Base-by-base conservation (phyloP, 192 early-diverging fungal species). In the Coemansia sp. region DNA sequence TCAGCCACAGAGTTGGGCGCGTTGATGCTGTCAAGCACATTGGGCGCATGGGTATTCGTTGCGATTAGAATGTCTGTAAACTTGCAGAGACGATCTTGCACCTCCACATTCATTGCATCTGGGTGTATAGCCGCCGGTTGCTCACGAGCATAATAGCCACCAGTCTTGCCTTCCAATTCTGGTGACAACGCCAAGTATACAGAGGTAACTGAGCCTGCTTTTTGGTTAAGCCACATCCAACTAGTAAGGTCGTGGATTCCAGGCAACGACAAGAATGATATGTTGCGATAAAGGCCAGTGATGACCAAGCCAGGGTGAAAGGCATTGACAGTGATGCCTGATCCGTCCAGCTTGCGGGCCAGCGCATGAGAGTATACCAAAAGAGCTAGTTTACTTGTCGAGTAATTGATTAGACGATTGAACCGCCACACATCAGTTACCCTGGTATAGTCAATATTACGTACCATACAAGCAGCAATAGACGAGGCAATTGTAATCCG, bases 311-410 rank as follows among this genome's bases (percentile, higher is more conserved):
- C 88, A 16, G 89, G 89, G 42, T 90, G 89, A 63, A 78, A 79
- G 3, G 85, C 86, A 63, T 87, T 88, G 47, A 90, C 80, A 0
- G 85, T 87, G 41, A 90, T 44, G 24, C 68, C 78, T 1, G 71
- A 67, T 46, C 65, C 74, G 10, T 57, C 7, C 12, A 90, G 77
- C 18, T 81, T 80, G 24, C 85, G 72, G 22, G 82, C 77, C 61
- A 90, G 73, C 0, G 80, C 85, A 31, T 77, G 74, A 40, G 84
- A 71, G 51, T 86, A 88, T 33, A 87, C 51, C 22, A 90, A 24
- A 54, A 88, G 82, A 22, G 86, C 85, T 9, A 90, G 80, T 55
- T 90, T 90, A 55, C 85, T 86, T 18, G 85, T 84, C 10, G 85
- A 80, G 68, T 90, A 90, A 63, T 88, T 87, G 22, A 78, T 77